A percentile compares a stretch with the other conserved stretches of the same genome.
Evolutionary conservation across 2,329 filamentous ascomycete species (phyloP).

Genomic region (Aspergillus transmontanensis): DNA sequence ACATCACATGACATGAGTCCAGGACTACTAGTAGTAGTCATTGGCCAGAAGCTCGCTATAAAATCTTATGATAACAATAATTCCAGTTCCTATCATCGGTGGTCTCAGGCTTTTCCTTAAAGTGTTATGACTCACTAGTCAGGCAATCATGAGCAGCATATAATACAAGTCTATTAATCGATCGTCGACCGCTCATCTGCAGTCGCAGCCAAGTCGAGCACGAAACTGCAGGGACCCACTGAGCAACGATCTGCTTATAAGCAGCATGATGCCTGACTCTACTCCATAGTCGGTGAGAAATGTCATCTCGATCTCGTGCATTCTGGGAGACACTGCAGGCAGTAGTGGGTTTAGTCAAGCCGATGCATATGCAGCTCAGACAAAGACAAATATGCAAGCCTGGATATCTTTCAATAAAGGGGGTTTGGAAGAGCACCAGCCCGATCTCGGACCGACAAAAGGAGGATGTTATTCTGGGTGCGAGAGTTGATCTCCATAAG

Average conservation of each 20-base stretch:
- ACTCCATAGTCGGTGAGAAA: background rate
- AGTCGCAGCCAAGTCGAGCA: background rate
- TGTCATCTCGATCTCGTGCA: background rate
- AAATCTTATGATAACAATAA: background rate
- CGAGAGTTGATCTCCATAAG: background rate
- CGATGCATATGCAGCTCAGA: background rate
- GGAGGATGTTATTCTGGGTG: background rate
- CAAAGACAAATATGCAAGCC: background rate
- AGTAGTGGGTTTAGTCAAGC: background rate
- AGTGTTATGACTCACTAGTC: background rate
- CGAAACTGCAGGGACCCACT: background rate
- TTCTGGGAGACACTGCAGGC: background rate
- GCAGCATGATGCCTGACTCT: background rate
- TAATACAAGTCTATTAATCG: background rate
- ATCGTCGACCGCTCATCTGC: background rate
- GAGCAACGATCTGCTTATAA: background rate
- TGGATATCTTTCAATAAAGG: background rate
- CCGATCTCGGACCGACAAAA: background rate
- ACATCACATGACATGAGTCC: background rate
- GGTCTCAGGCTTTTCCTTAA: background rate
- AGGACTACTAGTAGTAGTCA: background rate
- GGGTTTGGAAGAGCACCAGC: background rate
- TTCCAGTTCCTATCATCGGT: background rate
- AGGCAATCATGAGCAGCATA: background rate
- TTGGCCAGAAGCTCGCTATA: background rate